A percentile compares a stretch with the other conserved stretches of the same genome.
Conservation (phyloP, 345 rosid species). For the Melastoma malabathricum region DNA sequence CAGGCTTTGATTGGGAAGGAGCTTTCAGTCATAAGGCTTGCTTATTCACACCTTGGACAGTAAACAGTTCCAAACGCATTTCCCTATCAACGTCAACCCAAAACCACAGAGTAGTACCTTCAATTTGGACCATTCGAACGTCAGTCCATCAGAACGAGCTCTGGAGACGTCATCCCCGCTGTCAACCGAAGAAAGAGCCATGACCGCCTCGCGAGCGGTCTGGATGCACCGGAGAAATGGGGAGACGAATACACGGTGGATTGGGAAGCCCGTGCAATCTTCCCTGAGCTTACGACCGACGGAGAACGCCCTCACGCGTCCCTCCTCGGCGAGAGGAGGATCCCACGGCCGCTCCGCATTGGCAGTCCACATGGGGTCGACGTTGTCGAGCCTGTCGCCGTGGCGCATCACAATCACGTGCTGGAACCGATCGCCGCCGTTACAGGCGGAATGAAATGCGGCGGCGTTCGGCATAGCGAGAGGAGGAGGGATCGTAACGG, state of each 20-base stretch:
- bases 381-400: constrained; percentile 16
- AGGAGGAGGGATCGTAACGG: background rate
- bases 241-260: constrained; percentile 17
- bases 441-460: background rate
- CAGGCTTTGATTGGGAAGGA: too few relatives aligned
- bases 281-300: constrained; percentile 15
- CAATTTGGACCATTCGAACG: constrained; percentile 10
- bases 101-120: constrained; percentile 7
- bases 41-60: too few relatives aligned
- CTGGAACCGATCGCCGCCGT: constrained; percentile 6
- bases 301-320: constrained; percentile 12
- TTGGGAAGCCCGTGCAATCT: constrained; percentile 9
- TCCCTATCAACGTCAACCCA: too few relatives aligned
- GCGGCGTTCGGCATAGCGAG: background rate
- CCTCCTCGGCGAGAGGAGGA: constrained; percentile 14
- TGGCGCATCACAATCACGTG: constrained; percentile 18
- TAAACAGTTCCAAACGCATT: too few relatives aligned
- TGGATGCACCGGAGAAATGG: constrained; percentile 15
- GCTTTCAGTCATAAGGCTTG: too few relatives aligned
- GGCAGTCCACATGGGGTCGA: constrained; percentile 14
- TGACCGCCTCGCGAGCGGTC: constrained; percentile 14
- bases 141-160: constrained; percentile 3
- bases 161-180: constrained; percentile 5
- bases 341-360: constrained; percentile 16
- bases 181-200: constrained; percentile 15